Base-by-base conservation (phyloP, 148 eudicot species). In the Diospyros kaki region DNA sequence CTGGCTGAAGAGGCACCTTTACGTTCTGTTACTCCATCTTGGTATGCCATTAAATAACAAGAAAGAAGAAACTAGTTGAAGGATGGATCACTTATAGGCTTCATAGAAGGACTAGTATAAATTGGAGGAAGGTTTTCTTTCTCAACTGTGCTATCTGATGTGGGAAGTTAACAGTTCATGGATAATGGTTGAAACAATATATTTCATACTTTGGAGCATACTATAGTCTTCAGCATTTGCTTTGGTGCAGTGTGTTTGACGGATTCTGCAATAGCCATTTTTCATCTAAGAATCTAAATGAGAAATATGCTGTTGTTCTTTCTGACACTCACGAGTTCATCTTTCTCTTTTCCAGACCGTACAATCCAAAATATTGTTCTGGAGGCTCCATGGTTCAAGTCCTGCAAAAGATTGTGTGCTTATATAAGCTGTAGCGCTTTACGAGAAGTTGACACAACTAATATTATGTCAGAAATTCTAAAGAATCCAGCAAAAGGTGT, bases 371-470 rank as follows among this genome's bases (percentile, higher is more conserved):
- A 70, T 5, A 66, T 79, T 60, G 83, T 95, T 58, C 71, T 95
- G 80, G 90, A 89, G 66, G 88, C 99, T 81, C 93, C 97, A 12
- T 95, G 99, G 99, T 95, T 90, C 78, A 89, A 88, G 85, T 84
- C 91, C 65, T 84, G 93, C 83, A 84, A 73, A 80, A 82, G 96
- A 58, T 78, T 95, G 48, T 92, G 99, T 82, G 99, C 97, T 55
- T 95, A 95, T 76, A 92, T 95, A 73, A 92, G 99, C 80, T 95
- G 99, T 74, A 84, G 81, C 71, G 84, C 99, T 64, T 83, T 95
- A 48, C 80, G 97, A 85, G 99, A 95, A 89, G 99, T 95, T 59
- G 94, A 95, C 79, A 95, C 99, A 45, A 82, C 86, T 42, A 84
- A 64, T 76, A 15, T 95, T 43, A 77, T 95, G 82, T 76, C 88